phyloP scores from a whole-genome alignment of 176 grass and related monocot genomes.

The Avena sativa region DNA sequence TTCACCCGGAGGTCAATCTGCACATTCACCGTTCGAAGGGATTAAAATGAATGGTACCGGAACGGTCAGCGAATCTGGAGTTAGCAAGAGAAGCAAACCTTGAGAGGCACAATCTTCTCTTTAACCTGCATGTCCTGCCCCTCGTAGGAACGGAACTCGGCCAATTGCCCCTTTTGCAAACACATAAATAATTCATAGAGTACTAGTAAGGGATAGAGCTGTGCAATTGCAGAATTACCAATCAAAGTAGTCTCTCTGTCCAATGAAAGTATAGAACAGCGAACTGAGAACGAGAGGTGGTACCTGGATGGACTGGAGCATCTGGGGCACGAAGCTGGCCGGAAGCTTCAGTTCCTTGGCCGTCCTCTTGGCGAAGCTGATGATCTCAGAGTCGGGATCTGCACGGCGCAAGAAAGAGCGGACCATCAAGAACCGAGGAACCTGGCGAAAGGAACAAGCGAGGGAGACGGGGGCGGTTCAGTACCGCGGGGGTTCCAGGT shows the following conservation, averaged over 20 bases:
- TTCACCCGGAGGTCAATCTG: slow-evolving; percentile 94
- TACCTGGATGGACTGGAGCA: slow-evolving; percentile 93
- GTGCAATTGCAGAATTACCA: background rate
- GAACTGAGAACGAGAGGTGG: background rate
- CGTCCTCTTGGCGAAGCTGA: slow-evolving; percentile 82
- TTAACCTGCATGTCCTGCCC: slow-evolving; percentile 96
- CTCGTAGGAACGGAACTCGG: slow-evolving; percentile 89
- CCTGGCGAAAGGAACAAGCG: background rate
- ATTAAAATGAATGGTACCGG: background rate
- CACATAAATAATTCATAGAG: background rate
- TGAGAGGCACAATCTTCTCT: slow-evolving; percentile 93
- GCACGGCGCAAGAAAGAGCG: background rate
- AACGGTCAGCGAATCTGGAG: background rate
- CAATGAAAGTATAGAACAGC: background rate
- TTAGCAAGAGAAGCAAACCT: slow-evolving; percentile 53
- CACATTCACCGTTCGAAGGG: slow-evolving; percentile 34
- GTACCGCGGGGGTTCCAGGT: slow-evolving; percentile 92
- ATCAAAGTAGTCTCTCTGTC: background rate
- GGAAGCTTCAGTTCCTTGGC: slow-evolving; percentile 94
- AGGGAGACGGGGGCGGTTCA: background rate
- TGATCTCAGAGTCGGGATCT: slow-evolving; percentile 93
- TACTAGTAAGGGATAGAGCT: background rate
- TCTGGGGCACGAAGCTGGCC: slow-evolving; percentile 72
- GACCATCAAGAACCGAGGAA: background rate
- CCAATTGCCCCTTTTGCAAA: slow-evolving; percentile 64